These are phyloP conservation scores for Syzygium oleosum DNA, from an alignment of 345 rosid genomes.

Conservation along the genomic window DNA sequence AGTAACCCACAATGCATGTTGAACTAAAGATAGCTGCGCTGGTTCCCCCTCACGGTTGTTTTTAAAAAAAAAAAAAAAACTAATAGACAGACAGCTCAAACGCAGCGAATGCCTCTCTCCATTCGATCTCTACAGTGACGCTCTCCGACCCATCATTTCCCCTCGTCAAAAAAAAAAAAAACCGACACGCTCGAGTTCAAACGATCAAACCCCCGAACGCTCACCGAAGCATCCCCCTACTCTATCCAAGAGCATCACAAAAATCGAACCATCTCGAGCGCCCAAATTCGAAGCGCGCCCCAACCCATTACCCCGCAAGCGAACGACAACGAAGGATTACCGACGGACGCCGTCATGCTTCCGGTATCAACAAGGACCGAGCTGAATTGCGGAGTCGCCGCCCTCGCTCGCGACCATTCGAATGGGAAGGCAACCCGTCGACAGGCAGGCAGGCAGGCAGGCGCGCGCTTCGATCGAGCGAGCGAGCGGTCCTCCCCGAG, in stretches of 20 bases:
- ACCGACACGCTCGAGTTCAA: not conserved
- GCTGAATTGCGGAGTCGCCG: not conserved
- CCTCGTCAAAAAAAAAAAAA: not conserved
- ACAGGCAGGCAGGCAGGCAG: too few relatives aligned
- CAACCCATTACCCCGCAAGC: not conserved
- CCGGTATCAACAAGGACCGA: not conserved
- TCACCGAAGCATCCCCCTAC: not conserved
- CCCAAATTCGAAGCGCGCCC: not conserved
- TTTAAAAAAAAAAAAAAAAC: not conserved
- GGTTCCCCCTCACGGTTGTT: not conserved
- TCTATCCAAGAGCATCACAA: not conserved
- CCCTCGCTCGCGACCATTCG: not conserved
- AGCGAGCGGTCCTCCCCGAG: not conserved
- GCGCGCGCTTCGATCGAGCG: not conserved
- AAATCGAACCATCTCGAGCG: not conserved
- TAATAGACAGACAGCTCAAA: not conserved
- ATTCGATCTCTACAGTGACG: not conserved
- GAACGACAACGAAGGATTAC: not conserved
- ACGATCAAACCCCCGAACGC: not conserved
- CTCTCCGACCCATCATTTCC: not conserved
- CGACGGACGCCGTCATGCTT: not conserved
- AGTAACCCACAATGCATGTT: not conserved
- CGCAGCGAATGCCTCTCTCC: not conserved
- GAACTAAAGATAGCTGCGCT: not conserved
- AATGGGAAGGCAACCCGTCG: not conserved